Evolutionary conservation across 495 filamentous ascomycete species (phyloP).

Genomic region (Recurvomyces mirabilis): DNA sequence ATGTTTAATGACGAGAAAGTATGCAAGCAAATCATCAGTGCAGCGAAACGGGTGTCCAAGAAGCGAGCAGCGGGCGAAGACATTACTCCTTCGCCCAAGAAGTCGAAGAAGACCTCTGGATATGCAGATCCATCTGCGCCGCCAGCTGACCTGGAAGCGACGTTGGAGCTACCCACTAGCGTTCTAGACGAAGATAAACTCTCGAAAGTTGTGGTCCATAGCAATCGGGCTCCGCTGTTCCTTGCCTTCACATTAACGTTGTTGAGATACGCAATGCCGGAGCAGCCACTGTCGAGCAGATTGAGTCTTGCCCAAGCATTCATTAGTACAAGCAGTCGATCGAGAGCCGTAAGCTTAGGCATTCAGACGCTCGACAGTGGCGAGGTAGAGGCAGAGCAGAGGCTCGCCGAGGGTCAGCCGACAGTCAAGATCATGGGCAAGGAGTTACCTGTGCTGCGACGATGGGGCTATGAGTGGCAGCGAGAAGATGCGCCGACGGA

Average conservation of each 20-base stretch:
- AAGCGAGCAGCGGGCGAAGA: constrained; percentile 33
- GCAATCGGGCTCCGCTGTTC: constrained; percentile 71
- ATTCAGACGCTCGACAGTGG: constrained; percentile 54
- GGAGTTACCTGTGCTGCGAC: constrained; percentile 59
- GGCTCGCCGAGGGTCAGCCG: constrained; percentile 67
- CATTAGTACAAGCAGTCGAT: constrained; percentile 63
- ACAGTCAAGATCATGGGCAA: constrained; percentile 57
- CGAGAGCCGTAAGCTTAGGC: constrained; percentile 63
- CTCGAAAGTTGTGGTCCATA: constrained; percentile 45
- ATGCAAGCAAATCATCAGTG: constrained; percentile 49
- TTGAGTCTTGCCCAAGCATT: constrained; percentile 70
- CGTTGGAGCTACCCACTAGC: constrained; percentile 49
- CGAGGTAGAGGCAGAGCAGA: constrained; percentile 44
- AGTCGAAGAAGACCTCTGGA: constrained; percentile 28
- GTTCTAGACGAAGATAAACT: constrained; percentile 49
- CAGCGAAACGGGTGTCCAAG: constrained; percentile 55
- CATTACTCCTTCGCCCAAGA: constrained; percentile 21
- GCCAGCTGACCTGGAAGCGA: constrained; percentile 54
- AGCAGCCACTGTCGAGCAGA: constrained; percentile 69
- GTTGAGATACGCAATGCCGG: constrained; percentile 67
- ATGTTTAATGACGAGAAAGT: constrained; percentile 60
- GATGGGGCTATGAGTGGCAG: constrained; percentile 63
- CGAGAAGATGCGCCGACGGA: constrained; percentile 30
- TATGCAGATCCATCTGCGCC: constrained; percentile 33
- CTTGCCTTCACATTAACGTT: constrained; percentile 67